Evolutionary conservation across 2,329 filamentous ascomycete genomes (phyloP).

Genomic region (Paraphoma chrysanthemicola): DNA sequence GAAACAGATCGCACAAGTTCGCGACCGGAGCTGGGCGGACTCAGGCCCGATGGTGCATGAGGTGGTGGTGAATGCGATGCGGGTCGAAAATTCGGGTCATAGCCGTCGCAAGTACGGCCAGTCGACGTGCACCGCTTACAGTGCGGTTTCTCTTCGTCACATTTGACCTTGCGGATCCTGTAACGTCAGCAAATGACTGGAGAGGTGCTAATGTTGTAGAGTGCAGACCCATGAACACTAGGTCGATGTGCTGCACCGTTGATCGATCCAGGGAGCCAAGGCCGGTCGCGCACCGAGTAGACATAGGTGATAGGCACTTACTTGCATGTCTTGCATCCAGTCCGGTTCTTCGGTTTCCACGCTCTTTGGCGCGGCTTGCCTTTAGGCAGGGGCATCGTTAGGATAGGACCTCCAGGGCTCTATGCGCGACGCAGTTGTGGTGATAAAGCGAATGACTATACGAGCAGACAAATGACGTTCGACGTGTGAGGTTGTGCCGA

Average conservation of each 20-base stretch:
- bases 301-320: slow-evolving; percentile 8
- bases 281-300: neutral
- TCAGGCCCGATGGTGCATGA: slow-evolving; percentile 3
- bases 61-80: neutral
- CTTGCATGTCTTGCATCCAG: slow-evolving; percentile 27
- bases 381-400: slow-evolving; percentile 6
- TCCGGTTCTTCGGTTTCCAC: slow-evolving; percentile 22
- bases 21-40: neutral
- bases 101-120: slow-evolving; percentile 43
- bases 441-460: neutral
- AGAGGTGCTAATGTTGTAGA: neutral
- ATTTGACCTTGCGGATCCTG: slow-evolving; percentile 44
- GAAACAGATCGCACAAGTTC: slow-evolving; percentile 10
- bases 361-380: slow-evolving; percentile 22
- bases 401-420: neutral
- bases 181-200: slow-evolving; percentile 3
- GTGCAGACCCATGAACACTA: neutral
- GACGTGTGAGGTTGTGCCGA: neutral
- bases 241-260: neutral
- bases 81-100: slow-evolving; percentile 19
- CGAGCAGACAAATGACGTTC: slow-evolving; percentile 10
- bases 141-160: slow-evolving; percentile 40
- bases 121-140: slow-evolving; percentile 41
- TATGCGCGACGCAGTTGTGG: neutral
- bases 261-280: neutral